Percentiles rank a stretch among this genome's conserved stretches.
phyloP scores from a whole-genome alignment of 2,329 filamentous ascomycete genomes.

The Microsporum ferrugineum region DNA sequence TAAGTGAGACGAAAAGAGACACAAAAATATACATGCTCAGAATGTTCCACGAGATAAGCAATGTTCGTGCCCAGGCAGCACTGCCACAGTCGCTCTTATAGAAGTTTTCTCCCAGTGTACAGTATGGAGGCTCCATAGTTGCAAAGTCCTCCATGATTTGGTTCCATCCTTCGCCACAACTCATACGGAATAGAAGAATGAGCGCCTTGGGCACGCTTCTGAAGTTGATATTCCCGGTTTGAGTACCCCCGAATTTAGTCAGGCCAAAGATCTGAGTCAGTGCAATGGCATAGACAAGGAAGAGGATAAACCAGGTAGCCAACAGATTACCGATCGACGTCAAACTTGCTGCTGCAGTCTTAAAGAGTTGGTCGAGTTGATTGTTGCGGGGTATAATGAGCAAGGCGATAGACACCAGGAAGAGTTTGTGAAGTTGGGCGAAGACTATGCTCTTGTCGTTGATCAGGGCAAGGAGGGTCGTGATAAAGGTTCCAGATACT shows the following conservation, averaged over 20 bases:
- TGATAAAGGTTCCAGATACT: conserved; percentile 68
- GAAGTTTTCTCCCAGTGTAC: conserved; percentile 60
- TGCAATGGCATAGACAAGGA: conserved; percentile 91
- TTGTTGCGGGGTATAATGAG: conserved; percentile 93
- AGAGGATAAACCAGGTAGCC: conserved; percentile 94
- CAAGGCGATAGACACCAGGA: conserved; percentile 78
- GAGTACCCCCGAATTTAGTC: conserved; percentile 67
- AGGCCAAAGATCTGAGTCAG: conserved; percentile 92
- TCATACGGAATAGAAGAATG: conserved; percentile 85
- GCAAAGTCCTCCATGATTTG: conserved; percentile 93
- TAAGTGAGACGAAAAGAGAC: conserved; percentile 93
- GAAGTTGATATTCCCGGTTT: conserved; percentile 76
- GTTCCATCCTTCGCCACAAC: conserved; percentile 94
- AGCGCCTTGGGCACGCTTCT: conserved; percentile 87
- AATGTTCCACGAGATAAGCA: conserved; percentile 97
- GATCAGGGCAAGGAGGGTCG: conserved; percentile 63
- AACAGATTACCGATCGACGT: conserved; percentile 82
- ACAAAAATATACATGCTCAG: conserved; percentile 99
- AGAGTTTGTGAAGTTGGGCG: conserved; percentile 80
- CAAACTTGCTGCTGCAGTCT: conserved; percentile 89
- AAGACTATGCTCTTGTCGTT: conserved; percentile 49
- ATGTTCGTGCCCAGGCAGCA: conserved; percentile 68
- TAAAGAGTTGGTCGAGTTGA: conserved; percentile 94
- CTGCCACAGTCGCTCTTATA: conserved; percentile 90
- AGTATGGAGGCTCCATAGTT: conserved; percentile 64